Conservation (phyloP, 106 monocot species). For the Alisma plantagoaquatica region DNA sequence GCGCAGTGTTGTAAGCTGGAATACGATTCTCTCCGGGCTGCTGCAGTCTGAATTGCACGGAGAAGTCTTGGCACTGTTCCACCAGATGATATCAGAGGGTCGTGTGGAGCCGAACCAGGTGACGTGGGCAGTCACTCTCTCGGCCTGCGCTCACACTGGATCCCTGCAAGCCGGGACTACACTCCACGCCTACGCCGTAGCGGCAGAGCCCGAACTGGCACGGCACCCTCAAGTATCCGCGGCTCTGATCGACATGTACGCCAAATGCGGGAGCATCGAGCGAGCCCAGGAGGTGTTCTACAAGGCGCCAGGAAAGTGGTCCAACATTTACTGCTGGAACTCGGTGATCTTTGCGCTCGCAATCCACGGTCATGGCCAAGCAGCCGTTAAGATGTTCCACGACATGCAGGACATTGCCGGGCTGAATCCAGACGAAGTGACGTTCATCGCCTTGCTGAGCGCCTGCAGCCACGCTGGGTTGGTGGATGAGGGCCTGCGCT, state of each 20-base stretch:
- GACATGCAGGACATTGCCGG: slow-evolving; percentile 7
- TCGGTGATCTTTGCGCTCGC: slow-evolving; percentile 20
- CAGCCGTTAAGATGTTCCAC: slow-evolving; percentile 2
- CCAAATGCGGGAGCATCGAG: slow-evolving; percentile 20
- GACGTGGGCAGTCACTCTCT: slow-evolving; percentile 7
- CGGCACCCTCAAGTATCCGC: slow-evolving; percentile 6
- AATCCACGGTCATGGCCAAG: slow-evolving; percentile 13
- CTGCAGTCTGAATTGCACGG: slow-evolving; percentile 14
- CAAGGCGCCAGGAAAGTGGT: slow-evolving; percentile 10
- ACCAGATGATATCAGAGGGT: slow-evolving; percentile 19
- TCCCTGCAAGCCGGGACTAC: slow-evolving; percentile 16
- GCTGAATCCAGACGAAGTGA: slow-evolving; percentile 6
- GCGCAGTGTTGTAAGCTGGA: slow-evolving; percentile 9
- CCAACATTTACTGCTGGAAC: slow-evolving; percentile 18
- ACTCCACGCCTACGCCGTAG: slow-evolving; percentile 7
- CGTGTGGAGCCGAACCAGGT: slow-evolving; percentile 3
- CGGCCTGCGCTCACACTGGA: slow-evolving; percentile 22
- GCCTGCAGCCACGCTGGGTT: slow-evolving; percentile 22
- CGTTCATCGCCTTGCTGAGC: slow-evolving; percentile 18
- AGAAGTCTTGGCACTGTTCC: slow-evolving; percentile 23
- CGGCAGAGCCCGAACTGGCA: slow-evolving; percentile 3
- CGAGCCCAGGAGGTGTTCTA: slow-evolving; percentile 15
- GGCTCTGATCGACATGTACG: slow-evolving; percentile 25
- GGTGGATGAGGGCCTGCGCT: slow-evolving; percentile 16
- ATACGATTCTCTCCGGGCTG: slow-evolving; percentile 16